Conservation (phyloP, 1,139 yeast genomes). For the Arxiozyma slooffiae region DNA sequence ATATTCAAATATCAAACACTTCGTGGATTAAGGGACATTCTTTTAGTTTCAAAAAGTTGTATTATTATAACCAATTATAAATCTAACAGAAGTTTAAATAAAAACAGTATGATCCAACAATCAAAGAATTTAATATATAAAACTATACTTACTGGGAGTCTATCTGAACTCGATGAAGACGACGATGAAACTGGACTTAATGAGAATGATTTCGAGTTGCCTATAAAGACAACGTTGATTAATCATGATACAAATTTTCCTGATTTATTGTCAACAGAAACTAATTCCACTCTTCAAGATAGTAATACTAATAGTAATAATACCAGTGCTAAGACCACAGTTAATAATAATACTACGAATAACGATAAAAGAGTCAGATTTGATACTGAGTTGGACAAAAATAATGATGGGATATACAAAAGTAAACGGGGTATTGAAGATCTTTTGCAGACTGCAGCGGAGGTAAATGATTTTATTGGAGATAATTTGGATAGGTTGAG, state of each 20-base stretch:
- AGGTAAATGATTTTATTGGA: constrained; percentile 23
- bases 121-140: constrained; percentile 1
- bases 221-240: constrained; percentile 17
- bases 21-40: background rate
- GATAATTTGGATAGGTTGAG: constrained; percentile 22
- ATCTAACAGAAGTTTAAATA: background rate
- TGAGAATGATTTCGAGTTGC: constrained; percentile 17
- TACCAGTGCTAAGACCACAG: background rate
- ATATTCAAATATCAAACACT: background rate
- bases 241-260: constrained; percentile 15
- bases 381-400: constrained; percentile 9
- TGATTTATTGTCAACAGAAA: constrained; percentile 12
- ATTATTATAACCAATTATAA: no score
- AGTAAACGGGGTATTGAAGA: constrained; percentile 21
- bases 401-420: constrained; percentile 10
- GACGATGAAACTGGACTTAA: constrained; percentile 5
- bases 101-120: constrained; percentile 1
- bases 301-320: background rate
- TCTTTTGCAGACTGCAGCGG: constrained; percentile 24
- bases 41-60: background rate
- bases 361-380: constrained; percentile 21
- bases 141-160: constrained; percentile 8
- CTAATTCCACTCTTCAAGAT: background rate
- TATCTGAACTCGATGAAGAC: constrained; percentile 12
- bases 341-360: background rate